phyloP scores from a whole-genome alignment of 768 basidiomycete genomes.

The Lactarius sp. region DNA sequence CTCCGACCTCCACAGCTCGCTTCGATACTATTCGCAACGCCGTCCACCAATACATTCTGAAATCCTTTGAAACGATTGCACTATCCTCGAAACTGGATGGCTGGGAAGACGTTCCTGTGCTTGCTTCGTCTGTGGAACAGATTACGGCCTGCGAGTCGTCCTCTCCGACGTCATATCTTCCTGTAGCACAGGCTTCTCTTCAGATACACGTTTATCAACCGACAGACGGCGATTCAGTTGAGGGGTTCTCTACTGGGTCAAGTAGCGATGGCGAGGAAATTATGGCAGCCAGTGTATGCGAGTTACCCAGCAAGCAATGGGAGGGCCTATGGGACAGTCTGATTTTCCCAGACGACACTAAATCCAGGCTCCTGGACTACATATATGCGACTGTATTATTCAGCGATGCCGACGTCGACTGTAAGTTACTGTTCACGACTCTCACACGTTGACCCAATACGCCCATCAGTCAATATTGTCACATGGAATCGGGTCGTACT shows the following conservation, averaged over 20 bases:
- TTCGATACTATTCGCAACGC: constrained; percentile 68
- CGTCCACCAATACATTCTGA: constrained; percentile 50
- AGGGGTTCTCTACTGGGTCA: constrained; percentile 60
- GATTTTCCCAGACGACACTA: constrained; percentile 81
- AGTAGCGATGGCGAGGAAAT: constrained; percentile 65
- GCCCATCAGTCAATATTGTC: constrained; percentile 71
- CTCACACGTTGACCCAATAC: constrained; percentile 12
- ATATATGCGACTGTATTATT: constrained; percentile 93
- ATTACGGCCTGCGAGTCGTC: constrained; percentile 69
- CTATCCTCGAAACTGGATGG: constrained; percentile 69
- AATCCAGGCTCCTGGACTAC: constrained; percentile 84
- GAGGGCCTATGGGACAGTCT: constrained; percentile 94
- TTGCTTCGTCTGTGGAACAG: constrained; percentile 69
- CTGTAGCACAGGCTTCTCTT: constrained; percentile 54
- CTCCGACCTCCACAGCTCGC: constrained; percentile 60
- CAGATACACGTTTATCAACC: constrained; percentile 90
- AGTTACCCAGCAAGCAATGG: constrained; percentile 76
- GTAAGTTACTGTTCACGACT: constrained; percentile 39
- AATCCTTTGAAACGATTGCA: constrained; percentile 60
- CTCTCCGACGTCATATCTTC: constrained; percentile 46
- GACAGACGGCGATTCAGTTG: constrained; percentile 56
- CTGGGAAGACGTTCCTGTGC: constrained; percentile 71
- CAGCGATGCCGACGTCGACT: constrained; percentile 82
- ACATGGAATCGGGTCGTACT: constrained; percentile 95
- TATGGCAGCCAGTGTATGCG: constrained; percentile 85